phyloP scores from a whole-genome alignment of 2,329 filamentous ascomycete species.

The Cladosporium velox region DNA sequence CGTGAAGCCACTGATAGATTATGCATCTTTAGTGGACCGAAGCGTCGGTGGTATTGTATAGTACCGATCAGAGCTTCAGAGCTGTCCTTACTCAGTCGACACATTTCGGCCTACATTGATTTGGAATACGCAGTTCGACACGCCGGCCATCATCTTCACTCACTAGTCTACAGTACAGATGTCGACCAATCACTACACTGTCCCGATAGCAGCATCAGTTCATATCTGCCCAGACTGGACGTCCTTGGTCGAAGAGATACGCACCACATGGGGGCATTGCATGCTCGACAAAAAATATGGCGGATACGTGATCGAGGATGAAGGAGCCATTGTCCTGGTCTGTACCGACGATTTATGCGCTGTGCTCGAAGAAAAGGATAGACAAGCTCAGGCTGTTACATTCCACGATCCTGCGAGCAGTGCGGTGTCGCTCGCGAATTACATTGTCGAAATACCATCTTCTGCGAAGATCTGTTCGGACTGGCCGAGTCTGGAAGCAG shows the following conservation, averaged over 20 bases:
- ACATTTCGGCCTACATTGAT: background rate
- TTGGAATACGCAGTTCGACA: background rate
- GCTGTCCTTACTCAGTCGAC: background rate
- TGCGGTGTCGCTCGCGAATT: background rate
- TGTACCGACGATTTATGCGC: conserved; percentile 10
- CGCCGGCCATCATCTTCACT: background rate
- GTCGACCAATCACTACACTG: conserved; percentile 7
- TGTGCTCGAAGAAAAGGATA: background rate
- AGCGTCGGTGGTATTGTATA: background rate
- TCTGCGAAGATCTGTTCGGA: background rate
- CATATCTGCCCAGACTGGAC: background rate
- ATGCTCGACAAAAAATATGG: background rate
- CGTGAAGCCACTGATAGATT: background rate
- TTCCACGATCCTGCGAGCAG: background rate
- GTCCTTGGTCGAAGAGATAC: background rate
- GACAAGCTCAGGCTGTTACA: background rate
- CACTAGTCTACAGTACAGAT: background rate
- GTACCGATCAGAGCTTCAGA: background rate
- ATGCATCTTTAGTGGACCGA: background rate
- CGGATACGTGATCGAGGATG: conserved; percentile 5
- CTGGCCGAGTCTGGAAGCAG: background rate
- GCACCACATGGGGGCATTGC: background rate
- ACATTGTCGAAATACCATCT: background rate
- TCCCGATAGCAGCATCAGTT: background rate
- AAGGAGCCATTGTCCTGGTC: background rate